These are phyloP conservation scores for Cochlearia excelsa DNA, from an alignment of 345 rosid species.

Conservation along the genomic window DNA sequence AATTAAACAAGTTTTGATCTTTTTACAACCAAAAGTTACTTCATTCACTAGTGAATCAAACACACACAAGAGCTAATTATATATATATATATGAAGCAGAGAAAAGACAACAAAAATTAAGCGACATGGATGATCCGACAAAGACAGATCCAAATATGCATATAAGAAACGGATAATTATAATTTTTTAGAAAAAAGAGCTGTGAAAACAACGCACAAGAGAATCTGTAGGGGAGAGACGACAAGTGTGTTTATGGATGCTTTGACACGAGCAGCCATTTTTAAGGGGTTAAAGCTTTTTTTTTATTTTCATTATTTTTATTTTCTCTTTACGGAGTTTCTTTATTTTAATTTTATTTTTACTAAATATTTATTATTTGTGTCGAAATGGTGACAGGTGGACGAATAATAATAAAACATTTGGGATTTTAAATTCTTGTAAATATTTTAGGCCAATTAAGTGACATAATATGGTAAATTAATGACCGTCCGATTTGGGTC, in stretches of 20 bases:
- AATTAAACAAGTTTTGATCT: neutral
- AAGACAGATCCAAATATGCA: constrained; percentile 32
- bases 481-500: constrained; percentile 20
- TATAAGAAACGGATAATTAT: constrained; percentile 14
- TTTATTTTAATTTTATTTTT: neutral
- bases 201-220: constrained; percentile 23
- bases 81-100: constrained; percentile 10
- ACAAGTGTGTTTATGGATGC: constrained; percentile 68
- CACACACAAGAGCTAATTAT: neutral
- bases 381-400: constrained; percentile 18
- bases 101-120: constrained; percentile 13
- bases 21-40: constrained; percentile 17
- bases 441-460: neutral
- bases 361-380: neutral
- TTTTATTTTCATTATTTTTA: neutral
- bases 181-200: constrained; percentile 17
- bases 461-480: neutral
- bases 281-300: constrained; percentile 35
- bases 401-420: constrained; percentile 18
- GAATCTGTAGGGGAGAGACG: constrained; percentile 46
- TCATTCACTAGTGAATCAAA: constrained; percentile 21
- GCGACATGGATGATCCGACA: constrained; percentile 24
- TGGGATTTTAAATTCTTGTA: constrained; percentile 7
- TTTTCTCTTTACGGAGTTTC: neutral
- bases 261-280: constrained; percentile 69